Percentiles rank a stretch among this genome's conserved stretches.
These are phyloP conservation scores for Desmodesmus armatus DNA, from an alignment of 139 green algal species.

Conservation along the genomic window DNA sequence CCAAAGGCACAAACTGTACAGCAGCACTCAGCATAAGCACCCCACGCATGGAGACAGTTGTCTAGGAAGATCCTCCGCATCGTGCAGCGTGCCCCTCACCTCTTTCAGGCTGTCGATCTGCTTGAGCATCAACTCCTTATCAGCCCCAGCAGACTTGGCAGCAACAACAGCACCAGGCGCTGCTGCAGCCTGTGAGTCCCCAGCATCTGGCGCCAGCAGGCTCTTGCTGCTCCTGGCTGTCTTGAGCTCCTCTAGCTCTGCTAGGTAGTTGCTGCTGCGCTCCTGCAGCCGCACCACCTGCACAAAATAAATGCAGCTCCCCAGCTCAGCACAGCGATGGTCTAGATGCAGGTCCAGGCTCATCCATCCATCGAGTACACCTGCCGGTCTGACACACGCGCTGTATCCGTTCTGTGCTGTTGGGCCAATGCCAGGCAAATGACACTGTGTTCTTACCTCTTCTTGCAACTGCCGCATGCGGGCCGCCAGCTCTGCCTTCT, in stretches of 20 bases:
- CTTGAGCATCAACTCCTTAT: conserved; percentile 57
- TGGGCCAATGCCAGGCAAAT: too few relatives aligned
- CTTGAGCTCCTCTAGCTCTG: conserved; percentile 52
- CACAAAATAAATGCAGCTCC: background rate
- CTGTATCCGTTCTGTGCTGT: too few relatives aligned
- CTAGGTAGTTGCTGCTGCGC: conserved; percentile 51
- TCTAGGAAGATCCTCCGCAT: too few relatives aligned
- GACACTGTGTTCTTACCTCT: too few relatives aligned
- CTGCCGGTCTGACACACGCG: background rate
- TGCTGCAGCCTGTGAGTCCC: background rate
- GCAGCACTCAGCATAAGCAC: too few relatives aligned
- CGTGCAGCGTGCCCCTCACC: too few relatives aligned
- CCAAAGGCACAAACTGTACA: too few relatives aligned
- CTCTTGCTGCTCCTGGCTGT: conserved; percentile 1
- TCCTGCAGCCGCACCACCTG: conserved; percentile 61
- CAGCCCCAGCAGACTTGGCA: conserved; percentile 1
- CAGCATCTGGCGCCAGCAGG: background rate
- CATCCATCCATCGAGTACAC: too few relatives aligned
- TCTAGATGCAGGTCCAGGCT: too few relatives aligned
- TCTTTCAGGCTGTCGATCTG: conserved; percentile 73
- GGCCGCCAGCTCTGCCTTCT: conserved; percentile 52
- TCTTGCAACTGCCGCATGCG: conserved; percentile 47
- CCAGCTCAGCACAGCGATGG: too few relatives aligned
- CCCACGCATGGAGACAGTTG: too few relatives aligned
- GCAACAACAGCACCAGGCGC: background rate